Conservation (phyloP, 2,329 filamentous ascomycete genomes). For the Colletotrichum paranaense region DNA sequence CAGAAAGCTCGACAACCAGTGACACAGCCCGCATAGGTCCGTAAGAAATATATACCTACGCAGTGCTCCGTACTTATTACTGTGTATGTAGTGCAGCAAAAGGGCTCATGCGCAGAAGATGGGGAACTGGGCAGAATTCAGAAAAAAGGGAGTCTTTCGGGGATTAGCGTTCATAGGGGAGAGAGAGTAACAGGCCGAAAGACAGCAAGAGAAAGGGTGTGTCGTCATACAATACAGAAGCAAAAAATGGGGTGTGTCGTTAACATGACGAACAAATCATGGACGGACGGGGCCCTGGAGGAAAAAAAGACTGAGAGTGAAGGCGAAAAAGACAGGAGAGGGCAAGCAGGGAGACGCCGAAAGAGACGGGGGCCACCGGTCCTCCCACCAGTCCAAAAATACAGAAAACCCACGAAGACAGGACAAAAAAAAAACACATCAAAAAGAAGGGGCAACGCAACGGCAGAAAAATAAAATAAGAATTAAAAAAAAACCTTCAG, state of each 20-base stretch:
- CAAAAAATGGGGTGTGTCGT: not conserved
- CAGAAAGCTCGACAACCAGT: not conserved
- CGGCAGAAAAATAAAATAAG: not conserved
- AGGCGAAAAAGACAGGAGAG: not conserved
- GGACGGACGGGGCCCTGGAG: not conserved
- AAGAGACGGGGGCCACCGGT: not conserved
- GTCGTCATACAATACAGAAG: not conserved
- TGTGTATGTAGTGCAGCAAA: not conserved
- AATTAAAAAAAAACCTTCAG: slow-evolving; percentile 14
- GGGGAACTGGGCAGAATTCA: slow-evolving; percentile 22
- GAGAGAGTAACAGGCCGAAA: not conserved
- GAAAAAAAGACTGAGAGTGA: not conserved
- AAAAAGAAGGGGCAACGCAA: too few relatives aligned
- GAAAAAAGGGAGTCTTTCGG: slow-evolving; percentile 11
- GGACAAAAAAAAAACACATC: not conserved
- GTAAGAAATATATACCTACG: too few relatives aligned
- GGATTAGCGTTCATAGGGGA: not conserved
- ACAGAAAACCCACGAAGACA: not conserved
- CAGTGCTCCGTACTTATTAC: too few relatives aligned
- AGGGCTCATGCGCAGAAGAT: slow-evolving; percentile 3
- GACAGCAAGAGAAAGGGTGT: slow-evolving; percentile 14
- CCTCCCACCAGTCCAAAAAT: not conserved
- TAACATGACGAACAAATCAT: slow-evolving; percentile 13
- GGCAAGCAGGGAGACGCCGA: slow-evolving; percentile 19
- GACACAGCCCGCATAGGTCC: not conserved